Evolutionary conservation across 176 grass and related monocot species (phyloP).

Genomic region (Dactylis glomerata): DNA sequence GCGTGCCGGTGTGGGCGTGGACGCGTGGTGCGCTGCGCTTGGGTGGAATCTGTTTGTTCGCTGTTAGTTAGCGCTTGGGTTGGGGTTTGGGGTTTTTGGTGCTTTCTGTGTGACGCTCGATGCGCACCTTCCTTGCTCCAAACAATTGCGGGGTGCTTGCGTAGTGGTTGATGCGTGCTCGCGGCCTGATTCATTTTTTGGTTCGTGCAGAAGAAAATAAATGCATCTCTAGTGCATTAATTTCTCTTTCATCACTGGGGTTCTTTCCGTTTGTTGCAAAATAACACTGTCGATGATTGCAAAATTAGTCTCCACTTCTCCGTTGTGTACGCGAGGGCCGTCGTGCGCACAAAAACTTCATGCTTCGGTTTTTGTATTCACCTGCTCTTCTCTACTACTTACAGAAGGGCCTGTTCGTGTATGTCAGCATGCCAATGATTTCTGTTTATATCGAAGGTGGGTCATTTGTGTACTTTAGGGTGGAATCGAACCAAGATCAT

Average conservation of each 20-base stretch:
- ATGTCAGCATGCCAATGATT: neutral
- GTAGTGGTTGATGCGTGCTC: neutral
- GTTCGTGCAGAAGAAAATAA: neutral
- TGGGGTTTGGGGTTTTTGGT: neutral
- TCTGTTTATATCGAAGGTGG: neutral
- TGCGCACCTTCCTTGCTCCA: neutral
- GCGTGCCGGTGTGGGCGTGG: neutral
- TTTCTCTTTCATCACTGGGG: neutral
- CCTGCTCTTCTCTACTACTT: neutral
- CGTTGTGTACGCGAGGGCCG: no score
- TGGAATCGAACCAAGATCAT: neutral
- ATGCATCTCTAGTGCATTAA: neutral
- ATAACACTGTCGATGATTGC: neutral
- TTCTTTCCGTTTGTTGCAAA: neutral
- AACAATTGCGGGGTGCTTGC: neutral
- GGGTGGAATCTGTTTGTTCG: neutral
- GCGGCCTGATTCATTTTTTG: neutral
- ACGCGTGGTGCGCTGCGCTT: neutral
- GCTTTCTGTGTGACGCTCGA: neutral
- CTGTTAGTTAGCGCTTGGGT: neutral
- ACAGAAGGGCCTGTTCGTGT: neutral
- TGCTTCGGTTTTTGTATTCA: neutral
- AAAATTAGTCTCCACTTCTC: neutral
- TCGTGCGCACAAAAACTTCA: no score
- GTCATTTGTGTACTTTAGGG: neutral